Evolutionary conservation across 2,329 filamentous ascomycete species (phyloP).

Genomic region (Beauveria scarabaeidicola): DNA sequence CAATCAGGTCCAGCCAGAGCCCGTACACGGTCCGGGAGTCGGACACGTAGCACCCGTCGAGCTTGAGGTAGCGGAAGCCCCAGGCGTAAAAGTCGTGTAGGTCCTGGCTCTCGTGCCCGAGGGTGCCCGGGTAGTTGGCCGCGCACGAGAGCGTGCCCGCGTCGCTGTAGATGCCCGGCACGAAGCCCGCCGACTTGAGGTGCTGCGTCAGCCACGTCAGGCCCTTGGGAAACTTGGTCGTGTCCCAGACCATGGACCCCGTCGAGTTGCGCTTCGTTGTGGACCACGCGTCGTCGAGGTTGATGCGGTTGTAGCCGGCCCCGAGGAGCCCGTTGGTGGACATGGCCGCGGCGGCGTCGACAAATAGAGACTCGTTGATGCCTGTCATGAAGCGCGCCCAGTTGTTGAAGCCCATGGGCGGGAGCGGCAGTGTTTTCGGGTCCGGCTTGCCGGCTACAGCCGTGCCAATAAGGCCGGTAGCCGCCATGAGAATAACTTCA

Average conservation of each 20-base stretch:
- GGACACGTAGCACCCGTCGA: conserved; percentile 32
- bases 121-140: conserved; percentile 30
- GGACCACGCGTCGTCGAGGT: conserved; percentile 39
- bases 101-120: conserved; percentile 32
- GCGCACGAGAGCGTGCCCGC: conserved; percentile 35
- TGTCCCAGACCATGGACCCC: conserved; percentile 32
- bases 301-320: conserved; percentile 25
- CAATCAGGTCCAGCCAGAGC: neutral
- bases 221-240: conserved; percentile 32
- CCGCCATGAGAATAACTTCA: neutral
- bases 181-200: conserved; percentile 29
- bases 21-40: neutral
- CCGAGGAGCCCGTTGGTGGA: conserved; percentile 29
- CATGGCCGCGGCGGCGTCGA: conserved; percentile 38
- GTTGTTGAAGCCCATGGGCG: conserved; percentile 45
- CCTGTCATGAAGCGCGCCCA: conserved; percentile 40
- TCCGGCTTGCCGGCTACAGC: neutral
- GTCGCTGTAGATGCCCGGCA: conserved; percentile 37
- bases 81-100: conserved; percentile 29
- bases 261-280: conserved; percentile 24
- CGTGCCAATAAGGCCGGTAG: neutral
- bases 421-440: conserved; percentile 14
- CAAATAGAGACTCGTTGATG: conserved; percentile 39
- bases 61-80: conserved; percentile 30
- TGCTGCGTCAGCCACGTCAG: conserved; percentile 32